Evolutionary conservation across 148 eudicot species (phyloP).

Genomic region (Rheum nobile): DNA sequence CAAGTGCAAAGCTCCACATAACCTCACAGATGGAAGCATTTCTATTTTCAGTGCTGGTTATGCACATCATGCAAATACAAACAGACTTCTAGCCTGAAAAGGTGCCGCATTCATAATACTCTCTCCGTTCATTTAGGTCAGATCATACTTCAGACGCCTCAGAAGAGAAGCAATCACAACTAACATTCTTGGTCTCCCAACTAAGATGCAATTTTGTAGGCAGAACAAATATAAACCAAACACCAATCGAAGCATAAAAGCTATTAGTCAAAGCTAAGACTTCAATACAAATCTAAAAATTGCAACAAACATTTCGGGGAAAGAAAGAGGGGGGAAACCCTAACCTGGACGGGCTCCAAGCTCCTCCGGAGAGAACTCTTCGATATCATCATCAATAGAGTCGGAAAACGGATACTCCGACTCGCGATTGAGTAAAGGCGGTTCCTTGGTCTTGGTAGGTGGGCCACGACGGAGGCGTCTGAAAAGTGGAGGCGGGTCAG

Average conservation of each 20-base stretch:
- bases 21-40: not conserved
- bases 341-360: conserved; percentile 19
- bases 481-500: conserved; percentile 20
- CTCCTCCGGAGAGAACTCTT: conserved; percentile 66
- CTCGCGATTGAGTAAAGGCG: conserved; percentile 9
- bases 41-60: not conserved
- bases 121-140: not conserved
- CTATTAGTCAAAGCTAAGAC: not conserved
- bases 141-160: not conserved
- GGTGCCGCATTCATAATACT: not conserved
- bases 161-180: not conserved
- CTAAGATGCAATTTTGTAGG: not conserved
- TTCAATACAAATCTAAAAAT: not conserved
- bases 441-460: conserved; percentile 5
- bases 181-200: not conserved
- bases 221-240: not conserved
- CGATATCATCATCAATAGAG: conserved; percentile 57
- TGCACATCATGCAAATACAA: not conserved
- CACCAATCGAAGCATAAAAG: not conserved
- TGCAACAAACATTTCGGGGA: not conserved
- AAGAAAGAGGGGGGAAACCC: conserved; percentile 9
- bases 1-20: not conserved
- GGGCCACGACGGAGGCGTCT: conserved; percentile 50
- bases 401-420: conserved; percentile 3
- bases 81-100: not conserved